Base-by-base conservation (phyloP, 495 filamentous ascomycete species). In the Darksidea phi region DNA sequence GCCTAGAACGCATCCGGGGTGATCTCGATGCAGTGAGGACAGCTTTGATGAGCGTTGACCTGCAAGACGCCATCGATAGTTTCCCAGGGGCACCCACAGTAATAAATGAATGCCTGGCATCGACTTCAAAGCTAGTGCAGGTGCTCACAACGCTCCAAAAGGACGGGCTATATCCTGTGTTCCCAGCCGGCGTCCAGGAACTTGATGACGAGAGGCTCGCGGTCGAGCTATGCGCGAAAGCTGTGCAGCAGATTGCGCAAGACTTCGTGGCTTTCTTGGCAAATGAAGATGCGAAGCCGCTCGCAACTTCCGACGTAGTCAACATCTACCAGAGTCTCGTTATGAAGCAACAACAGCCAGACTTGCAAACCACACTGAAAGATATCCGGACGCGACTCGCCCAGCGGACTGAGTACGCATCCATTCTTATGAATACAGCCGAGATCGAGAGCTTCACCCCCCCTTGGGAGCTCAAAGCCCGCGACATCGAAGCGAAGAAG, bases 381-480 rank as follows among this genome's bases (percentile, higher is more conserved):
- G 78, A 78, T 11, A 78, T 82, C 34, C 76, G 96, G 6, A 78
- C 85, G n/a, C 87, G 90, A 49, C 81, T 98, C 34, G 83, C 84
- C 11, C 80, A 81, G 1, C 75, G 91, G 48, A 84, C 85, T 15
- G 81, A 82, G 1, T 74, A 91, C 38, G 85, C 88, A 23, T 79
- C 81, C 3, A 89, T 95, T 72, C 80, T 96, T 12, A 82, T 83
- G 48, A 86, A 87, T 56, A 93, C 89, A 0, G 80, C 86, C 24
- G 94, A 97, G 70, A 96, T 97, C 67, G 90, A 96, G 56, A 82
- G 82, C 60, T 81, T 76, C 2, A 78, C 85, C 7, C 77, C 82
- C 5, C 94, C 94, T 2, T 98, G 94, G 94, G 78, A 92, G 48
- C 74, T 90, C n/a, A 84, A 91, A 26, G 82, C 90, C 20, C 79